phyloP scores from a whole-genome alignment of 140 eudicot species.

The Flaveria floridana region DNA sequence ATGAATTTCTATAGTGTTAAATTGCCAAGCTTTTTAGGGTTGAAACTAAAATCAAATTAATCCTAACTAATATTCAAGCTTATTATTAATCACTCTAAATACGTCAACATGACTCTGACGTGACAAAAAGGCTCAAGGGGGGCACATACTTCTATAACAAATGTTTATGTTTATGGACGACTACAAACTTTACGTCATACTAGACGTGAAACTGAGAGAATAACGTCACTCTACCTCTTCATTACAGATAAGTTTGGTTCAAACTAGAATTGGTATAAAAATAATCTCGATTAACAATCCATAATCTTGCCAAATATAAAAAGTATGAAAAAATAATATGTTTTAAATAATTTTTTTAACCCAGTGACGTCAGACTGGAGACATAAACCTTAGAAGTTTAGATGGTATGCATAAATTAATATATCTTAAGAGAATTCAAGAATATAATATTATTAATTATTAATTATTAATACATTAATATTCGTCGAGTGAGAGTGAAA shows the following conservation, averaged over 20 bases:
- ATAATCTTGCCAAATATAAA: too few species aligned
- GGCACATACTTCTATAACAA: too few species aligned
- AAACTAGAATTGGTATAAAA: neutral
- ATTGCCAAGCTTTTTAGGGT: too few species aligned
- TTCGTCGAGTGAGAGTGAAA: slow-evolving; percentile 21
- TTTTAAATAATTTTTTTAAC: neutral
- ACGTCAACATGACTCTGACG: too few species aligned
- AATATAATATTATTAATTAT: neutral
- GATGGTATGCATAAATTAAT: slow-evolving; percentile 4
- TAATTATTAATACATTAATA: neutral
- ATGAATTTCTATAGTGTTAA: too few species aligned
- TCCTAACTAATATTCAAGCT: neutral
- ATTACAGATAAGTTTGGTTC: neutral
- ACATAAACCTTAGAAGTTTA: neutral
- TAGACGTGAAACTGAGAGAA: too few species aligned
- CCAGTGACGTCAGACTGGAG: neutral
- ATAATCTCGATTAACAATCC: too few species aligned
- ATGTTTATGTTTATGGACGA: too few species aligned
- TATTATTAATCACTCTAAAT: neutral
- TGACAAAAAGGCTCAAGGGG: too few species aligned
- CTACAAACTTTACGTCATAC: too few species aligned
- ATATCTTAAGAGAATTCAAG: neutral
- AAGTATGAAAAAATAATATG: too few species aligned
- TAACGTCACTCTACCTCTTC: too few species aligned
- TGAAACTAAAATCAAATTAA: neutral